Evolutionary conservation across 208 protist species (phyloP).

Genomic region (Trypanosoma conorhini): DNA sequence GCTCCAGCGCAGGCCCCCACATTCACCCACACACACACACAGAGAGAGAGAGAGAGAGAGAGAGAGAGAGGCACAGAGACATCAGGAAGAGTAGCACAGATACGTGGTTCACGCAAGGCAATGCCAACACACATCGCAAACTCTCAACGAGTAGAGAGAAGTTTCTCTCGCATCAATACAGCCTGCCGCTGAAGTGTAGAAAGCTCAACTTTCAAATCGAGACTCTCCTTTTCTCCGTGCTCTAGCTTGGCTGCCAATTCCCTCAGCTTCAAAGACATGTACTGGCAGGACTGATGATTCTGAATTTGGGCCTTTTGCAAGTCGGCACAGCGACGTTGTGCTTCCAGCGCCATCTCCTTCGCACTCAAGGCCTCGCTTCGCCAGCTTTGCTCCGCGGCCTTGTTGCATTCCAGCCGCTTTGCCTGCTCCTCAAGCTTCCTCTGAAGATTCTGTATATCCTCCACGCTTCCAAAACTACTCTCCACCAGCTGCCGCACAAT

Average conservation of each 20-base stretch:
- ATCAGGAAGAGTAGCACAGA: too few relatives aligned
- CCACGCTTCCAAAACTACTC: constrained; percentile 4
- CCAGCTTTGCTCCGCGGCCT: background rate
- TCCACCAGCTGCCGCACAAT: constrained; percentile 11
- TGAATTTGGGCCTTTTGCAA: constrained; percentile 27
- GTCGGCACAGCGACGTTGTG: constrained; percentile 23
- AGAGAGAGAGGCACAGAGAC: too few relatives aligned
- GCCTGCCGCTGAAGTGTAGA: constrained; percentile 28
- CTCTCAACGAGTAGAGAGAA: constrained; percentile 9
- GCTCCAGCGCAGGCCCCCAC: too few relatives aligned
- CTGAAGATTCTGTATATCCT: constrained; percentile 33
- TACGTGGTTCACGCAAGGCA: background rate
- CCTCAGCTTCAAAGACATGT: constrained; percentile 20
- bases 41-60: background rate
- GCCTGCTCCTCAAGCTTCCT: constrained; percentile 1
- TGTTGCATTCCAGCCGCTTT: background rate
- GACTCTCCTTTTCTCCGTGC: constrained; percentile 31
- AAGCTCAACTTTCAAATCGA: constrained; percentile 40
- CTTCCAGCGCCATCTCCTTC: constrained; percentile 29
- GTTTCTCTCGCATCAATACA: constrained; percentile 31
- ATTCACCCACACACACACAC: background rate
- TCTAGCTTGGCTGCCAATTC: constrained; percentile 25
- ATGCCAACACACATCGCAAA: background rate
- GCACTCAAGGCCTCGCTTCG: constrained; percentile 15
- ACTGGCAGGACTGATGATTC: constrained; percentile 22